Percentiles rank a stretch among this genome's conserved stretches.
These are phyloP conservation scores for Aotearoamyces nothofagi DNA, from an alignment of 2,329 filamentous ascomycete species.

Conservation along the genomic window DNA sequence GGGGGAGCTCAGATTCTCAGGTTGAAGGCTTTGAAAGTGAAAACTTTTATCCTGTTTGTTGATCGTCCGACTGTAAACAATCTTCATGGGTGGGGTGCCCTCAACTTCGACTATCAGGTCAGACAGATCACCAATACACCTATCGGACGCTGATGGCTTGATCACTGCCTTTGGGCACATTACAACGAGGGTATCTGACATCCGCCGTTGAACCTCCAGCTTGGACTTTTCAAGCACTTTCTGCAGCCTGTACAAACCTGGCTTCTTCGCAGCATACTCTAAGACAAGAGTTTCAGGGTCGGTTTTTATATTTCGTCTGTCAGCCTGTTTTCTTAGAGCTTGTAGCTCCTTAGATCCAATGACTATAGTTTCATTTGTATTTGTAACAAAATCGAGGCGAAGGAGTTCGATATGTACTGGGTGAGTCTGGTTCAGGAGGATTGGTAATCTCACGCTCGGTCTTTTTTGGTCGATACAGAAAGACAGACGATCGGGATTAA, in stretches of 20 bases:
- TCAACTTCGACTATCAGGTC: constrained; percentile 70
- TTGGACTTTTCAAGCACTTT: constrained; percentile 89
- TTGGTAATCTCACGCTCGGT: constrained; percentile 52
- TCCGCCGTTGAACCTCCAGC: constrained; percentile 69
- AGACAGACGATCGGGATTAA: constrained; percentile 69
- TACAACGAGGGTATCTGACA: constrained; percentile 70
- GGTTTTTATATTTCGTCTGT: constrained; percentile 50
- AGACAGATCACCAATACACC: constrained; percentile 79
- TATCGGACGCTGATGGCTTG: constrained; percentile 44
- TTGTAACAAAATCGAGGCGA: constrained; percentile 71
- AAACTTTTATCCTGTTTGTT: constrained; percentile 74
- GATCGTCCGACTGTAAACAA: constrained; percentile 80
- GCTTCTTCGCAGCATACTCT: constrained; percentile 64
- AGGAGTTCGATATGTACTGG: constrained; percentile 82
- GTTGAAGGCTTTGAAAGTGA: constrained; percentile 86
- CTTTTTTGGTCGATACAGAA: constrained; percentile 64
- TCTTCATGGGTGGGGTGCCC: constrained; percentile 80
- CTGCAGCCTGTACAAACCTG: constrained; percentile 72
- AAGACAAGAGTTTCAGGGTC: constrained; percentile 42
- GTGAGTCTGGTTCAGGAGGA: constrained; percentile 85
- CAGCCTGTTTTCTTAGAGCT: constrained; percentile 52
- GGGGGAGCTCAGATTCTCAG: constrained; percentile 71
- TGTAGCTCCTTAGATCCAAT: constrained; percentile 61
- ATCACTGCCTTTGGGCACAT: constrained; percentile 70
- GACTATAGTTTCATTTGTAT: constrained; percentile 64